Conservation (phyloP, 2,329 filamentous ascomycete species). For the Colletotrichum destructivum region DNA sequence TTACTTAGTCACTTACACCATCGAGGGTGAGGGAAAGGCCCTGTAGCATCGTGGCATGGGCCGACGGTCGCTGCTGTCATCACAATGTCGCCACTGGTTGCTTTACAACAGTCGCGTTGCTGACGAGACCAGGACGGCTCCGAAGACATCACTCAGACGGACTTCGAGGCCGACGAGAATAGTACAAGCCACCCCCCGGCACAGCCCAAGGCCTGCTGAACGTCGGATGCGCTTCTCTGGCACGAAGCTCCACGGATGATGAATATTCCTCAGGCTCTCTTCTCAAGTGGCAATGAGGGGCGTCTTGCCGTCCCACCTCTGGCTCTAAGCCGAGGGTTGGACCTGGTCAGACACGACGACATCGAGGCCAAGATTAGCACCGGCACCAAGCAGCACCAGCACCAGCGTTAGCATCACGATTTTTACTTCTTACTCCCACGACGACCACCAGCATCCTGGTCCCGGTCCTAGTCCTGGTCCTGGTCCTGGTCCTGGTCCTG, state of each 20-base stretch:
- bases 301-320: conserved; percentile 36
- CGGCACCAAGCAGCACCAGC: not conserved
- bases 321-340: conserved; percentile 22
- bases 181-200: not conserved
- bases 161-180: not conserved
- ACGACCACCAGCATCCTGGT: not conserved
- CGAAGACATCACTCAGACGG: too few relatives aligned
- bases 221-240: not conserved
- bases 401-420: not conserved
- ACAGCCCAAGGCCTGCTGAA: not conserved
- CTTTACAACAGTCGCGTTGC: not conserved
- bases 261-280: too few relatives aligned
- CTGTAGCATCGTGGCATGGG: not conserved
- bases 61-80: not conserved
- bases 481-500: not conserved
- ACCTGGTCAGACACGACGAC: not conserved
- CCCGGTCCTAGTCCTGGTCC: not conserved
- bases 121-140: not conserved
- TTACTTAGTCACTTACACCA: too few relatives aligned
- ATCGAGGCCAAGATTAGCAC: not conserved
- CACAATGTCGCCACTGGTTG: not conserved
- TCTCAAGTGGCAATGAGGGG: not conserved
- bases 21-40: conserved; percentile 13
- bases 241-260: not conserved
- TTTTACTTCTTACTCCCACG: too few relatives aligned